Evolutionary conservation across 2,329 filamentous ascomycete species (phyloP).

Genomic region (Akanthomyces uredinophilus): DNA sequence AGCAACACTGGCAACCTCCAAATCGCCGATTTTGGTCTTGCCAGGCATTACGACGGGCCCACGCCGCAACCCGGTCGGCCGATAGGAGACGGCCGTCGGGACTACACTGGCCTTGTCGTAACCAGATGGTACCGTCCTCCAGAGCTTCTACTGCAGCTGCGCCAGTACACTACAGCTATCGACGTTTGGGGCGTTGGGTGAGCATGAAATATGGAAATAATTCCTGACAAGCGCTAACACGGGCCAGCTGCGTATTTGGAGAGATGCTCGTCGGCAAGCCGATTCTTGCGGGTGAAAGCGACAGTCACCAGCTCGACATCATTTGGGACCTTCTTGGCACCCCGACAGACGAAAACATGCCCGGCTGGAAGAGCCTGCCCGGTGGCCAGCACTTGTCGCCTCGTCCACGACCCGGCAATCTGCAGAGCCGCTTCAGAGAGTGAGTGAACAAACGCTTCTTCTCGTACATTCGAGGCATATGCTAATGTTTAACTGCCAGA

Average conservation of each 20-base stretch:
- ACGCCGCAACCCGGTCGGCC: slow-evolving; percentile 71
- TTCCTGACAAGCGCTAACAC: slow-evolving; percentile 19
- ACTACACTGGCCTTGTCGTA: slow-evolving; percentile 95
- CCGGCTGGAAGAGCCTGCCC: slow-evolving; percentile 77
- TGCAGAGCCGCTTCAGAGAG: slow-evolving; percentile 71
- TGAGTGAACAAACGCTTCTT: slow-evolving; percentile 33
- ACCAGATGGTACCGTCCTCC: slow-evolving; percentile 96
- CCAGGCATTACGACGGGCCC: slow-evolving; percentile 83
- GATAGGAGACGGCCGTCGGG: slow-evolving; percentile 77
- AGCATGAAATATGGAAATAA: slow-evolving; percentile 26
- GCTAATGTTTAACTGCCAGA: slow-evolving; percentile 32
- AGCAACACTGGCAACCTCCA: slow-evolving; percentile 90
- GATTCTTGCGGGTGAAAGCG: slow-evolving; percentile 84
- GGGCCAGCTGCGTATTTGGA: slow-evolving; percentile 84
- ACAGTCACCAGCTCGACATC: slow-evolving; percentile 82
- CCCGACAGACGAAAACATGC: slow-evolving; percentile 87
- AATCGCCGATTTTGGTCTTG: slow-evolving; percentile 95
- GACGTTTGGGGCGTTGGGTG: slow-evolving; percentile 98
- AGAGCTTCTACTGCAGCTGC: slow-evolving; percentile 81
- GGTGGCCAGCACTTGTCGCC: slow-evolving; percentile 72
- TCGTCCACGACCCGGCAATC: slow-evolving; percentile 55
- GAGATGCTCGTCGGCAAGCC: slow-evolving; percentile 96
- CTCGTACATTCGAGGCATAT: background rate
- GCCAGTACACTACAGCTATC: slow-evolving; percentile 93
- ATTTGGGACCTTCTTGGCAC: slow-evolving; percentile 92